Evolutionary conservation across 495 filamentous ascomycete species (phyloP).

Genomic region (Podospora australis): DNA sequence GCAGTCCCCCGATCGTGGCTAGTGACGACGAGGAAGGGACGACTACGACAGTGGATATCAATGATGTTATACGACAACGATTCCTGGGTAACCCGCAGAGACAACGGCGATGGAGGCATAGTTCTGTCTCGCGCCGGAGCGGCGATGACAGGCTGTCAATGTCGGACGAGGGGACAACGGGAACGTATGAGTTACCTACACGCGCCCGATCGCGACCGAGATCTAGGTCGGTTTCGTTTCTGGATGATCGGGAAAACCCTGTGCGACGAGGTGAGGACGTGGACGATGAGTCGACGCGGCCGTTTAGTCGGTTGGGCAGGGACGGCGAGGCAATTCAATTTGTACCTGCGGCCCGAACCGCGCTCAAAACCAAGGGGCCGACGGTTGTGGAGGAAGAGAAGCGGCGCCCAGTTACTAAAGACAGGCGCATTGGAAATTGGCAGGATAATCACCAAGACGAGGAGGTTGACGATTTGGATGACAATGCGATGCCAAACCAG

Average conservation of each 20-base stretch:
- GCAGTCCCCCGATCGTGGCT: slow-evolving; percentile 13
- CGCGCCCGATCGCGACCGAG: slow-evolving; percentile 7
- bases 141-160: background rate
- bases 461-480: background rate
- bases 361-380: background rate
- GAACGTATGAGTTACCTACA: slow-evolving; percentile 9
- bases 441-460: background rate
- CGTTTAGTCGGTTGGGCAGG: background rate
- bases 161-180: background rate
- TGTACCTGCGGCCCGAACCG: background rate
- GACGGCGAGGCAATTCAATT: background rate
- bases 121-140: slow-evolving; percentile 11
- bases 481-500: background rate
- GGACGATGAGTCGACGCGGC: slow-evolving; percentile 1
- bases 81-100: too few species aligned
- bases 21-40: slow-evolving; percentile 8
- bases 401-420: background rate
- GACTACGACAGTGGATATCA: too few species aligned
- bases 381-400: background rate
- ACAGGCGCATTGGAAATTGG: background rate
- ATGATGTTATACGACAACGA: too few species aligned
- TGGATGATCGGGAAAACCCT: slow-evolving; percentile 9
- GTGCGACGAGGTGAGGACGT: background rate
- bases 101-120: background rate
- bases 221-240: slow-evolving; percentile 9